Conservation (phyloP, 176 grass and related monocot genomes). For the Oryza coarctata region DNA sequence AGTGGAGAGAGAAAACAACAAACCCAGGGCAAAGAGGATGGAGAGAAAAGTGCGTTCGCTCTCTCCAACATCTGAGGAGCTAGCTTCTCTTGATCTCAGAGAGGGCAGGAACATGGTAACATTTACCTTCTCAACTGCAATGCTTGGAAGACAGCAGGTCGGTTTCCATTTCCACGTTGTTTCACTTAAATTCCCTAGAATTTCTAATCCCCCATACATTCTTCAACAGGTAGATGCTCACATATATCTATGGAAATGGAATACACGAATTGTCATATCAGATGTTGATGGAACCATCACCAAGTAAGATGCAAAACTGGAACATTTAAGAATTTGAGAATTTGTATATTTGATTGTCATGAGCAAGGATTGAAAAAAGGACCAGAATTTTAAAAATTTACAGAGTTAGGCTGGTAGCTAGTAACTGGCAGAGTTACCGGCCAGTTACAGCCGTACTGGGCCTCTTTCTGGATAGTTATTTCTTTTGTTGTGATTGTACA, state of each 20-base stretch:
- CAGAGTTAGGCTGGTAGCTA: neutral
- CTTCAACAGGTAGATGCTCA: conserved; percentile 75
- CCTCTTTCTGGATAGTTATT: neutral
- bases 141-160: conserved; percentile 92
- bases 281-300: conserved; percentile 99
- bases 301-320: conserved; percentile 52
- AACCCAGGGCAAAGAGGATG: conserved; percentile 38
- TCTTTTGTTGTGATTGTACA: neutral
- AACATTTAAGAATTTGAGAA: conserved; percentile 6
- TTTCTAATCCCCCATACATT: conserved; percentile 27
- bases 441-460: neutral
- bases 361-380: too few relatives aligned
- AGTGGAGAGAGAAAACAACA: conserved; percentile 38
- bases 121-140: conserved; percentile 87
- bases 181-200: conserved; percentile 21
- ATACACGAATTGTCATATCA: conserved; percentile 82
- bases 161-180: conserved; percentile 14
- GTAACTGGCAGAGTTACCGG: neutral
- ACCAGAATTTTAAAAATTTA: neutral
- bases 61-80: conserved; percentile 73
- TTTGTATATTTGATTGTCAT: neutral
- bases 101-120: conserved; percentile 78
- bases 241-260: conserved; percentile 98
- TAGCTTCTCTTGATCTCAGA: conserved; percentile 82
- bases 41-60: conserved; percentile 65